These are phyloP conservation scores for Globisporangium orthogonon DNA, from an alignment of 352 stramenopile genomes.

Conservation along the genomic window DNA sequence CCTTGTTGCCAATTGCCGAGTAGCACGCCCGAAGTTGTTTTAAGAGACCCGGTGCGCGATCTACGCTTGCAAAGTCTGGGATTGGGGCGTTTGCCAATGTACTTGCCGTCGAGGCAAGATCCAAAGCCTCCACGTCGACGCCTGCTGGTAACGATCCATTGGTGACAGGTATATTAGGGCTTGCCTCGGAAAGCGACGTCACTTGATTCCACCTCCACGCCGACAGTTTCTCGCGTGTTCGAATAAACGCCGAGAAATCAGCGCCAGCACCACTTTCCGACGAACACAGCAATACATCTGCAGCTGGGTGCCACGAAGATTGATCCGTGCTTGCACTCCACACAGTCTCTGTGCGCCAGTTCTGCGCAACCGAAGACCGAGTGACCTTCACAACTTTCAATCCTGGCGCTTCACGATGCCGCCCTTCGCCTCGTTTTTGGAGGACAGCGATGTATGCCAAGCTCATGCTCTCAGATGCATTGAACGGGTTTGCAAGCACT, in stretches of 20 bases:
- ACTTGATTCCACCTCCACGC: conserved; percentile 6
- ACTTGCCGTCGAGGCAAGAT: conserved; percentile 6
- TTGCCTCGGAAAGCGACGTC: not conserved
- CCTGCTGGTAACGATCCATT: not conserved
- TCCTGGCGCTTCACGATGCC: not conserved
- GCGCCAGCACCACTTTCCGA: not conserved
- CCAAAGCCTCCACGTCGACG: not conserved
- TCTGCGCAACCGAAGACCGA: not conserved
- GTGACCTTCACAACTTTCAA: conserved; percentile 9
- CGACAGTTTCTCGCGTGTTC: conserved; percentile 2
- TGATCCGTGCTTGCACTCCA: not conserved
- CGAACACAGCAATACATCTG: not conserved
- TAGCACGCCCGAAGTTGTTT: conserved; percentile 8
- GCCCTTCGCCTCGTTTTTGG: not conserved
- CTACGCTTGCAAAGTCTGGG: not conserved
- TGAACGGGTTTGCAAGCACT: not conserved
- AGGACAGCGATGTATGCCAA: conserved; percentile 3
- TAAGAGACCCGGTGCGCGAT: not conserved
- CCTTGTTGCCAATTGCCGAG: conserved; percentile 3
- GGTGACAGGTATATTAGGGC: not conserved
- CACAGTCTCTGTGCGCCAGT: not conserved
- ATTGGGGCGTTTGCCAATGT: conserved; percentile 1
- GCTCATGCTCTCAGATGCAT: not conserved
- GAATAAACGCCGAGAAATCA: conserved; percentile 4
- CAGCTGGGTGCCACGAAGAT: not conserved